These are phyloP conservation scores for Hamamelis virginiana DNA, from an alignment of 164 flowering plant genomes.

Conservation along the genomic window DNA sequence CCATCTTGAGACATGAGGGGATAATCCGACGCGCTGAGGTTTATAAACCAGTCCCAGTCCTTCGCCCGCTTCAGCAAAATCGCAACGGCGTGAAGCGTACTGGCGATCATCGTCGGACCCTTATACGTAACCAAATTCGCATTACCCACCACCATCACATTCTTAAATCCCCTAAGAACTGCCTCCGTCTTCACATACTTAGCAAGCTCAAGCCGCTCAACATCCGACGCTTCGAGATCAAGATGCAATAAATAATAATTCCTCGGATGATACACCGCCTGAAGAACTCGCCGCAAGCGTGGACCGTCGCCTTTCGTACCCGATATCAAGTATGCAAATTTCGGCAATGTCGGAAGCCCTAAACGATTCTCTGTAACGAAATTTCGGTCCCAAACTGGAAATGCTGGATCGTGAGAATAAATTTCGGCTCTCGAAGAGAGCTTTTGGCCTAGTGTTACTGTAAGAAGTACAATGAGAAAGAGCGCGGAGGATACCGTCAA, in stretches of 20 bases:
- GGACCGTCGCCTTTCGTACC: constrained; percentile 70
- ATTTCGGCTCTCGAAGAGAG: constrained; percentile 9
- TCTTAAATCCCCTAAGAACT: constrained; percentile 43
- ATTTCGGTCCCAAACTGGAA: constrained; percentile 4
- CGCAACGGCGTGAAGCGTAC: constrained; percentile 71
- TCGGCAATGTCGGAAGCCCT: constrained; percentile 49
- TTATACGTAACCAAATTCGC: constrained; percentile 71
- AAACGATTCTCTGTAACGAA: constrained; percentile 5
- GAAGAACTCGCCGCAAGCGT: constrained; percentile 53
- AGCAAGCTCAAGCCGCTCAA: constrained; percentile 72
- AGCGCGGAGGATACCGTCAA: constrained; percentile 20
- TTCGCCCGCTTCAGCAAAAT: constrained; percentile 55
- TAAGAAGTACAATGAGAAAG: constrained; percentile 29
- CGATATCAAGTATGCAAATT: constrained; percentile 79
- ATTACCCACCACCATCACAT: constrained; percentile 76
- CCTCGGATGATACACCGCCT: constrained; percentile 80
- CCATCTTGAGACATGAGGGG: constrained; percentile 93
- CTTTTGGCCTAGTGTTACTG: constrained; percentile 14
- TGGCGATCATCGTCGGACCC: constrained; percentile 81
- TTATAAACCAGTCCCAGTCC: constrained; percentile 96
- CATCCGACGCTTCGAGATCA: constrained; percentile 64
- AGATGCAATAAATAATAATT: constrained; percentile 79
- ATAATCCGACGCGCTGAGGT: constrained; percentile 87
- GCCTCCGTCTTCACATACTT: constrained; percentile 47
- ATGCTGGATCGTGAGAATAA: not conserved